phyloP scores from a whole-genome alignment of 2,329 filamentous ascomycete genomes.

The Aaosphaeria pasadenensis region DNA sequence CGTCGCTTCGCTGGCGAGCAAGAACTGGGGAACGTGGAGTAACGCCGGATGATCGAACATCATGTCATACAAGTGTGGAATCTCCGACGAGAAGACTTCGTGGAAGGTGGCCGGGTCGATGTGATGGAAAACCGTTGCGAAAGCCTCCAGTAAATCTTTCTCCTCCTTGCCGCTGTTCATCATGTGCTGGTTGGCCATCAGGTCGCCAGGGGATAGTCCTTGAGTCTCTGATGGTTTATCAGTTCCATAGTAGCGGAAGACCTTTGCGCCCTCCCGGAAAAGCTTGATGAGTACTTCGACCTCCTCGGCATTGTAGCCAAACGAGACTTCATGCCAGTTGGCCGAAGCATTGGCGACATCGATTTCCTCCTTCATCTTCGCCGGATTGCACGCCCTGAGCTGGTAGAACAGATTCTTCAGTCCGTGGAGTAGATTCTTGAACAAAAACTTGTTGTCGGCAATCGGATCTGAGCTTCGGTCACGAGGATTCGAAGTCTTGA shows the following conservation, averaged over 20 bases:
- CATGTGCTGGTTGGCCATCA: slow-evolving; percentile 93
- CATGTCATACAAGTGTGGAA: slow-evolving; percentile 93
- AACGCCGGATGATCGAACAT: slow-evolving; percentile 95
- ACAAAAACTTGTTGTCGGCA: slow-evolving; percentile 95
- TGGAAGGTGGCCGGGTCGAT: slow-evolving; percentile 98
- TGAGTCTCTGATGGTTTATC: slow-evolving; percentile 73
- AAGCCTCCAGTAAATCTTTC: slow-evolving; percentile 94
- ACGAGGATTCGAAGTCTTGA: slow-evolving; percentile 88
- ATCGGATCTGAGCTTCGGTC: slow-evolving; percentile 89
- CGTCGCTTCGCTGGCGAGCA: slow-evolving; percentile 96
- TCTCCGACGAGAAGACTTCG: slow-evolving; percentile 96
- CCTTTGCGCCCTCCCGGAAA: slow-evolving; percentile 92
- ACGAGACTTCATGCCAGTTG: slow-evolving; percentile 95
- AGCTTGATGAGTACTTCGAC: slow-evolving; percentile 95
- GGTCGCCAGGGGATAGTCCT: slow-evolving; percentile 80
- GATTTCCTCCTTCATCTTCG: slow-evolving; percentile 54
- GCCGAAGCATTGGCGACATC: slow-evolving; percentile 75
- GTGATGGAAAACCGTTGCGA: slow-evolving; percentile 97
- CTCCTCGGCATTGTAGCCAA: slow-evolving; percentile 95
- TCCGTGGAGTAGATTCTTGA: slow-evolving; percentile 93
- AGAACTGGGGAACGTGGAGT: slow-evolving; percentile 94
- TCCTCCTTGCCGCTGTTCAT: slow-evolving; percentile 92
- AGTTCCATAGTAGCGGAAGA: slow-evolving; percentile 95
- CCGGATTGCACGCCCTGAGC: slow-evolving; percentile 81
- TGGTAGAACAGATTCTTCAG: slow-evolving; percentile 97